Base-by-base conservation (phyloP, 2,329 filamentous ascomycete genomes). In the Hymenoscyphus albidus region DNA sequence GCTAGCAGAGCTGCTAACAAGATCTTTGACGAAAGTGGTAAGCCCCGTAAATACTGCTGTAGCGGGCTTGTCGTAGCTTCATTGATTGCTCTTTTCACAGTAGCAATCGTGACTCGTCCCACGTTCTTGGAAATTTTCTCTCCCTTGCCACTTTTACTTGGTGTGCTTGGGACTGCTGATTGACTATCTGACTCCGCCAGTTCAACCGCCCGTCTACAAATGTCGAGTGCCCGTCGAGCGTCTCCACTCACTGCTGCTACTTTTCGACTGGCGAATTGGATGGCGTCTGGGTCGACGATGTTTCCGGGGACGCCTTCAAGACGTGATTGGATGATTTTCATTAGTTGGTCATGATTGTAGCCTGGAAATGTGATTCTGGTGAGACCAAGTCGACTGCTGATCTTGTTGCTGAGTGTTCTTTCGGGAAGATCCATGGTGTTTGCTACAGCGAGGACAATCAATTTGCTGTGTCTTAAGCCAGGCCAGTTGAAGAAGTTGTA, bases 401-500 rank as follows among this genome's bases (percentile, higher is more conserved):
- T 99, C 77, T 99, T 99, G 80, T 99, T 99, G 78, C 92, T 97
- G 44, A 99, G 82, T 0, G 95, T 99, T 74, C 95, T 85, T 78
- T 99, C 95, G 0, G 95, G 95, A 64, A 99, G 80, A 78, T 99
- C 95, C 95, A 99, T 99, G 31, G 95, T 99, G 77, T 99, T 99
- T 61, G 95, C 96, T 18, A 99, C 95, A 12, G 96, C 96, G 6
- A 99, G 86, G 6, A 99, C 96, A 76, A 99, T 97, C 56, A 99
- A 83, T 59, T 93, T 87, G 62, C 92, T 97, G 77, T 99, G 93
- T 59, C 91, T 86, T 62, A 98, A 82, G 12, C 92, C 91, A 3
- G 95, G 95, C 95, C 95, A 99, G 75, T 99, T 99, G 84, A 99
- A 99, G 78, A 99, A 99, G 77, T 99, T 99, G 80, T 99, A 99